phyloP scores from a whole-genome alignment of 2,329 filamentous ascomycete genomes.

The Paracoccidioides brasiliensis region DNA sequence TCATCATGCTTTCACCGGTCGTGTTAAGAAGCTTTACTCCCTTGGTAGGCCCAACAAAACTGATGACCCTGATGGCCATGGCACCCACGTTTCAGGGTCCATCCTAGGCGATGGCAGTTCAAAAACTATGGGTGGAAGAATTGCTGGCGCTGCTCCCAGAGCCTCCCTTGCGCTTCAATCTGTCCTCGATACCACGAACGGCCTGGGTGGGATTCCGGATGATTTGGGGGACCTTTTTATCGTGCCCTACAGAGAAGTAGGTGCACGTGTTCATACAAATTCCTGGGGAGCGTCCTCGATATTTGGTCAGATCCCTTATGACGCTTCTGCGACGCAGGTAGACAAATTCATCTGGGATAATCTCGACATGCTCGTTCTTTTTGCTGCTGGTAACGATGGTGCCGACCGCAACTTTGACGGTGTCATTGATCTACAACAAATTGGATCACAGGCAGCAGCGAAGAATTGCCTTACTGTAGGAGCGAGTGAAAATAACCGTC shows the following conservation, averaged over 20 bases:
- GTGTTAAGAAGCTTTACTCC: constrained; percentile 10
- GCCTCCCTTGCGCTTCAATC: constrained; percentile 15
- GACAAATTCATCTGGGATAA: constrained; percentile 15
- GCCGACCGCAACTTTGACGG: constrained; percentile 8
- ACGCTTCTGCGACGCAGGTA: constrained; percentile 8
- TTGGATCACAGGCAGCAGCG: constrained; percentile 13
- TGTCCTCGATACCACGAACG: constrained; percentile 7
- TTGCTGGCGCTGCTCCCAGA: constrained; percentile 12
- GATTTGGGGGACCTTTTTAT: constrained; percentile 12
- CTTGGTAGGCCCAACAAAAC: constrained; percentile 4
- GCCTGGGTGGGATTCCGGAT: constrained; percentile 11
- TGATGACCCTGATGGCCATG: constrained; percentile 13
- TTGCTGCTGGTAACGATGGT: constrained; percentile 16
- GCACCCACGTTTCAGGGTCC: constrained; percentile 15
- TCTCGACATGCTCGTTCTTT: constrained; percentile 13
- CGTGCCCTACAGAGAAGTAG: constrained; percentile 10
- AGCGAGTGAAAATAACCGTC: constrained; percentile 14
- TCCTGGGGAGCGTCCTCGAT: constrained; percentile 11
- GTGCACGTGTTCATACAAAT: constrained; percentile 13
- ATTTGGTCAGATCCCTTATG: constrained; percentile 10
- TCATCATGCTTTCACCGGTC: constrained; percentile 12
- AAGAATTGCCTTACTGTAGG: constrained; percentile 19
- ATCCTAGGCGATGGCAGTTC: constrained; percentile 12
- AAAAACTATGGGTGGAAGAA: constrained; percentile 8
- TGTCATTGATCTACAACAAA: constrained; percentile 8